Percentiles rank a stretch among this genome's conserved stretches.
These are phyloP conservation scores for Hippophae gyantsensis DNA, from an alignment of 306 rosid genomes.

Conservation along the genomic window DNA sequence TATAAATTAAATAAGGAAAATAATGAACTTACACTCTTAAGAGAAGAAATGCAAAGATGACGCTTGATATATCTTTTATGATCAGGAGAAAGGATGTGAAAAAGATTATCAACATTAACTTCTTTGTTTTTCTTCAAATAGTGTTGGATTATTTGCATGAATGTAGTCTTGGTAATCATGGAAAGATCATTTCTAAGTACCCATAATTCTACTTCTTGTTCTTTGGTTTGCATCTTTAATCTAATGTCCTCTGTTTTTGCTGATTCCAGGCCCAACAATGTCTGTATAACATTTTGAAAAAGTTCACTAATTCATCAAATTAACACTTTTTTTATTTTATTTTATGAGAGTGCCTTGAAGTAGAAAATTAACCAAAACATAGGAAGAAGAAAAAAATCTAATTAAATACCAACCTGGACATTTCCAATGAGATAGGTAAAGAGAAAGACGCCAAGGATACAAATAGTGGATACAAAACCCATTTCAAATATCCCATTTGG, in stretches of 20 bases:
- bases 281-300: constrained; percentile 21
- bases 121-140: constrained; percentile 14
- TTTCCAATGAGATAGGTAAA: not conserved
- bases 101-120: constrained; percentile 25
- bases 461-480: not conserved
- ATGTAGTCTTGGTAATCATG: not conserved
- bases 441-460: not conserved
- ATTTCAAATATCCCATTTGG: too few relatives aligned
- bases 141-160: constrained; percentile 1
- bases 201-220: constrained; percentile 14
- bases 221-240: constrained; percentile 15
- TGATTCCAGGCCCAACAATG: constrained; percentile 48
- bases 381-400: too few relatives aligned
- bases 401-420: not conserved
- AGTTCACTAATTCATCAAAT: too few relatives aligned
- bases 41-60: constrained; percentile 47
- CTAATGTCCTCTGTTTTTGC: constrained; percentile 58
- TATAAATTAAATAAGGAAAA: too few relatives aligned
- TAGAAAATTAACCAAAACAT: not conserved
- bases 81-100: constrained; percentile 50
- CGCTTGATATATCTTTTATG: constrained; percentile 54
- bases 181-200: constrained; percentile 11
- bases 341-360: not conserved
- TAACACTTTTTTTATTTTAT: too few relatives aligned
- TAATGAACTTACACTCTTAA: constrained; percentile 37